Conservation (phyloP, 176 grass and related monocot species). For the Ensete ventricosum region DNA sequence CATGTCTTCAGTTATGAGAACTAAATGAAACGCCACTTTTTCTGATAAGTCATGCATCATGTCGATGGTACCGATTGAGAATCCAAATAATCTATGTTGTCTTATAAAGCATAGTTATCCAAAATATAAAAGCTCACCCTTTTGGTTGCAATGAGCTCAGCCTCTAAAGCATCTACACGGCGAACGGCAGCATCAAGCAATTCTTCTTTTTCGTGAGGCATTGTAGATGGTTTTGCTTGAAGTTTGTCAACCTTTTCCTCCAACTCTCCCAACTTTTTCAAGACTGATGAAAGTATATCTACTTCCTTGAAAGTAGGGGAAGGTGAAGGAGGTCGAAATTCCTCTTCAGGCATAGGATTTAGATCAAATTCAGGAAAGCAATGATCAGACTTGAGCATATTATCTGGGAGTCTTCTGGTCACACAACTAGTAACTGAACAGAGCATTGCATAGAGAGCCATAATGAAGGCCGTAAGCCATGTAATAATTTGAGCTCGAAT, state of each 20-base stretch:
- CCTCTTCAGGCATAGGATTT: not conserved
- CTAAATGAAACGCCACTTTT: too few species aligned
- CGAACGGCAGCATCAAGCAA: constrained; percentile 6
- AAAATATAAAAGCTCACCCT: constrained; percentile 9
- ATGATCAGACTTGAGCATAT: not conserved
- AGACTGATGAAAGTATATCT: constrained; percentile 4
- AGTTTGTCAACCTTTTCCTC: constrained; percentile 6
- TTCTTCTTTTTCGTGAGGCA: constrained; percentile 10
- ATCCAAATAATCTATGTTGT: not conserved
- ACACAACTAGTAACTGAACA: not conserved
- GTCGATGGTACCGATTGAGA: not conserved
- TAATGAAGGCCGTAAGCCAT: constrained; percentile 24
- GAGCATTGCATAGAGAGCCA: not conserved
- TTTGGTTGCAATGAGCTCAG: constrained; percentile 15
- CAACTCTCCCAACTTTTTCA: not conserved
- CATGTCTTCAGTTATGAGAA: too few species aligned
- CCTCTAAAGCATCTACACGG: constrained; percentile 14
- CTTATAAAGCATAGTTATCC: not conserved
- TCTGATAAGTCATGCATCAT: not conserved
- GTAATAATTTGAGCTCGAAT: constrained; percentile 35
- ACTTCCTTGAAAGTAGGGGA: not conserved
- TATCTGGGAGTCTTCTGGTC: not conserved
- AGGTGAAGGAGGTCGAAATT: constrained; percentile 8
- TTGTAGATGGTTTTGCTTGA: constrained; percentile 13
- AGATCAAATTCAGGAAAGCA: not conserved